phyloP scores from a whole-genome alignment of 257 asterid species.

The Capsicum baccatum region DNA sequence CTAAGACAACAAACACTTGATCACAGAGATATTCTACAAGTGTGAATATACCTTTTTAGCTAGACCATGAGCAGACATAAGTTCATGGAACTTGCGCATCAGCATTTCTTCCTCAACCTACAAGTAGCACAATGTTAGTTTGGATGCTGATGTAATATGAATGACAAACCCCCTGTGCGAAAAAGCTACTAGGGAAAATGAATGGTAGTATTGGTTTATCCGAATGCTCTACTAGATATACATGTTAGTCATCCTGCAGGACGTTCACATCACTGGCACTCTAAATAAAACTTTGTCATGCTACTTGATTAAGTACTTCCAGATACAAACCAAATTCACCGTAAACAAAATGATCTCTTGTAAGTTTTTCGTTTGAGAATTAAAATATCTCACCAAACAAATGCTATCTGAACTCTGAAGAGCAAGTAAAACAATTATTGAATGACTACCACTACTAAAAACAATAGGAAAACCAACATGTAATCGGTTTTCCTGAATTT shows the following conservation, averaged over 20 bases:
- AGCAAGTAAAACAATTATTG: background rate
- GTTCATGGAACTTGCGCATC: constrained; percentile 87
- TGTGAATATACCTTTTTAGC: constrained; percentile 48
- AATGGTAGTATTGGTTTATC: background rate
- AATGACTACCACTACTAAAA: background rate
- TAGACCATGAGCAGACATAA: constrained; percentile 72
- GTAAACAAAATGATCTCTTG: background rate
- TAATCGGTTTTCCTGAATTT: too few relatives aligned
- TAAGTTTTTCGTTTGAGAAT: background rate
- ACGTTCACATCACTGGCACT: background rate
- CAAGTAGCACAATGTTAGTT: constrained; percentile 20
- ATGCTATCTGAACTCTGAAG: background rate
- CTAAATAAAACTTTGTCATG: background rate
- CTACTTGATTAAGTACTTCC: background rate
- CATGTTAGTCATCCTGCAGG: background rate
- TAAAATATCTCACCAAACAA: background rate
- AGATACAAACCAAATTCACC: background rate
- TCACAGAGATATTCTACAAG: background rate
- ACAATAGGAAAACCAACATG: too few relatives aligned
- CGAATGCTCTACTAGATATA: background rate
- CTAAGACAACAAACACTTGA: constrained; percentile 5
- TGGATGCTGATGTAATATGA: background rate
- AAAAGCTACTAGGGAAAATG: background rate
- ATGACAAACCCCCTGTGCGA: background rate
- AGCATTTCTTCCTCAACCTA: constrained; percentile 95